A percentile compares a stretch with the other conserved stretches of the same genome.
Conservation (phyloP, 345 rosid species). For the Salix viminalis region DNA sequence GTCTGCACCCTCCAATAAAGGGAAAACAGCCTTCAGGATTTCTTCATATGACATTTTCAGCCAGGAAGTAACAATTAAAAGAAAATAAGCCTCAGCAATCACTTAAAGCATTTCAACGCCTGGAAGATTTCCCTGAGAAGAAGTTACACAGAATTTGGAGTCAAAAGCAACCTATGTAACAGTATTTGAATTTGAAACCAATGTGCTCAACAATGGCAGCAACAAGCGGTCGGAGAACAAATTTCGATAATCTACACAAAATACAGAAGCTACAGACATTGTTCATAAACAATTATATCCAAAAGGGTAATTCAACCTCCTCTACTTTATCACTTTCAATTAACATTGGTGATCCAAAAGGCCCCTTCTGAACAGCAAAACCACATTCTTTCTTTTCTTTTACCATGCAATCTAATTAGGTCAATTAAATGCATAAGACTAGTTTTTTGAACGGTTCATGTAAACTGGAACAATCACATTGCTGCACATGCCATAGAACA, state of each 20-base stretch:
- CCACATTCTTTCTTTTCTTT: background rate
- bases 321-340: background rate
- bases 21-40: slow-evolving; percentile 76
- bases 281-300: background rate
- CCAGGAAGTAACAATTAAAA: slow-evolving; percentile 7
- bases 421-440: background rate
- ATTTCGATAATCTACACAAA: background rate
- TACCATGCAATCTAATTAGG: background rate
- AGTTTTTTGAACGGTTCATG: background rate
- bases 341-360: background rate
- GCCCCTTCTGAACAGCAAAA: background rate
- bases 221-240: background rate
- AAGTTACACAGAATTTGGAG: slow-evolving; percentile 1
- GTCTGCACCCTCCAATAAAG: slow-evolving; percentile 66
- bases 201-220: background rate
- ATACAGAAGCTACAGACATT: background rate
- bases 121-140: background rate
- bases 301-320: background rate
- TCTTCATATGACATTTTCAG: slow-evolving; percentile 57
- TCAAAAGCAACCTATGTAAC: background rate
- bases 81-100: slow-evolving; percentile 8
- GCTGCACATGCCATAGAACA: background rate
- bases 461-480: background rate
- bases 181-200: background rate
- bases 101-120: slow-evolving; percentile 2